phyloP scores from a whole-genome alignment of 225 moss, liverwort and hornwort genomes.

The Sphagnum tenellum region DNA sequence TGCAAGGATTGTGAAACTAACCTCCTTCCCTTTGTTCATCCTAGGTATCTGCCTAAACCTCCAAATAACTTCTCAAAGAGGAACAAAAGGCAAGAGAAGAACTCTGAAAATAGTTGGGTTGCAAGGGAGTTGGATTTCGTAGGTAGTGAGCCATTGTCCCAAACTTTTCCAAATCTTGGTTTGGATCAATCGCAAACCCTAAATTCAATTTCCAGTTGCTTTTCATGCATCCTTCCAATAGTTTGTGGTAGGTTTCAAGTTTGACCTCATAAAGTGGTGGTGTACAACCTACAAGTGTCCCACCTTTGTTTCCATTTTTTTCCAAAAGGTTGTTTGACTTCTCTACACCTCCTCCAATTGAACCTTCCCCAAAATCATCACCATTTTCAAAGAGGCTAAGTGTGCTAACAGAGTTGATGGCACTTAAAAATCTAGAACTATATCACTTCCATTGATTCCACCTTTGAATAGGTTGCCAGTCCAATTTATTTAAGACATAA shows the following conservation, averaged over 20 bases:
- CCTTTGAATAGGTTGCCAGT: slow-evolving; percentile 21
- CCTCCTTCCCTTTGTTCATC: slow-evolving; percentile 71
- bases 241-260: slow-evolving; percentile 15
- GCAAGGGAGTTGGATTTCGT: slow-evolving; percentile 14
- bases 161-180: slow-evolving; percentile 24
- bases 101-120: slow-evolving; percentile 2
- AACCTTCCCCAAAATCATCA: slow-evolving; percentile 34
- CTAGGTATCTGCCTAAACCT: slow-evolving; percentile 47
- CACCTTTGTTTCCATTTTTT: slow-evolving; percentile 14
- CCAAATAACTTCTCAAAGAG: slow-evolving; percentile 54
- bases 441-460: slow-evolving; percentile 20
- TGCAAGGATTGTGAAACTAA: slow-evolving; percentile 55
- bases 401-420: slow-evolving; percentile 59
- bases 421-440: slow-evolving; percentile 35
- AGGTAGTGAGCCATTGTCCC: slow-evolving; percentile 3
- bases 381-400: slow-evolving; percentile 25
- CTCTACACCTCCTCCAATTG: slow-evolving; percentile 47
- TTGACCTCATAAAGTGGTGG: slow-evolving; percentile 12
- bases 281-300: slow-evolving; percentile 12
- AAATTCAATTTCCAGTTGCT: slow-evolving; percentile 8
- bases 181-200: slow-evolving; percentile 6
- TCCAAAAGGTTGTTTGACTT: slow-evolving; percentile 48
- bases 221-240: slow-evolving; percentile 33
- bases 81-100: slow-evolving; percentile 12
- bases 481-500: slow-evolving; percentile 14